Evolutionary conservation across 768 basidiomycete genomes (phyloP).

Genomic region (Boletus fagicola): DNA sequence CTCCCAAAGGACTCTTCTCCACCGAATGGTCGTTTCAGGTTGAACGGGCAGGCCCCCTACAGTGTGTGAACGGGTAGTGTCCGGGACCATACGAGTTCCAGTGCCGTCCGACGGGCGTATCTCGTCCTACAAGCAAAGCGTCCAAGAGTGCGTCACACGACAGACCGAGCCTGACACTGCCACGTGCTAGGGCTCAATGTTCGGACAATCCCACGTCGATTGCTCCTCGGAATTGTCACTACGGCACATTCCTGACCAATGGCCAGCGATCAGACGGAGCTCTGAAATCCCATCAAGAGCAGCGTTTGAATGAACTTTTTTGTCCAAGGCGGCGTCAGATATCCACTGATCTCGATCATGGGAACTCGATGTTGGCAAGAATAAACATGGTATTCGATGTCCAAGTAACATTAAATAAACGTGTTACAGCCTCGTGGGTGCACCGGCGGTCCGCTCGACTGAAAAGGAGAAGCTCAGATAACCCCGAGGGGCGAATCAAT

Average conservation of each 20-base stretch:
- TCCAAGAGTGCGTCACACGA: background rate
- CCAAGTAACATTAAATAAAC: conserved; percentile 32
- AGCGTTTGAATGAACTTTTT: conserved; percentile 1
- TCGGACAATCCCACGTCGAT: conserved; percentile 6
- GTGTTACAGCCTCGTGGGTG: conserved; percentile 33
- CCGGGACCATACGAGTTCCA: background rate
- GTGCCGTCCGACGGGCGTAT: background rate
- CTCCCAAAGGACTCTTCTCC: conserved; percentile 83
- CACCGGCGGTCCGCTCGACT: conserved; percentile 23
- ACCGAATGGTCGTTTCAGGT: conserved; percentile 33
- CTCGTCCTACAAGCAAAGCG: background rate
- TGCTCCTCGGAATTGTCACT: conserved; percentile 17
- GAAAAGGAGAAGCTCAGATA: conserved; percentile 25
- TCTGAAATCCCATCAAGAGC: conserved; percentile 1
- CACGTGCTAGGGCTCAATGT: conserved; percentile 12
- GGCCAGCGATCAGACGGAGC: conserved; percentile 4
- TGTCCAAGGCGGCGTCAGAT: conserved; percentile 9
- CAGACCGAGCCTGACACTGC: background rate
- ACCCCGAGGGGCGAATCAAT: conserved; percentile 33
- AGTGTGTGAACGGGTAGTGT: background rate
- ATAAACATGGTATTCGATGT: conserved; percentile 20
- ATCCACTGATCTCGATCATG: conserved; percentile 28
- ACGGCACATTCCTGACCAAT: background rate
- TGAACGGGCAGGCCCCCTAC: too few relatives aligned
- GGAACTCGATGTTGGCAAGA: conserved; percentile 14